Evolutionary conservation across 2,329 filamentous ascomycete species (phyloP).

Genomic region (Penicillium concentricum): DNA sequence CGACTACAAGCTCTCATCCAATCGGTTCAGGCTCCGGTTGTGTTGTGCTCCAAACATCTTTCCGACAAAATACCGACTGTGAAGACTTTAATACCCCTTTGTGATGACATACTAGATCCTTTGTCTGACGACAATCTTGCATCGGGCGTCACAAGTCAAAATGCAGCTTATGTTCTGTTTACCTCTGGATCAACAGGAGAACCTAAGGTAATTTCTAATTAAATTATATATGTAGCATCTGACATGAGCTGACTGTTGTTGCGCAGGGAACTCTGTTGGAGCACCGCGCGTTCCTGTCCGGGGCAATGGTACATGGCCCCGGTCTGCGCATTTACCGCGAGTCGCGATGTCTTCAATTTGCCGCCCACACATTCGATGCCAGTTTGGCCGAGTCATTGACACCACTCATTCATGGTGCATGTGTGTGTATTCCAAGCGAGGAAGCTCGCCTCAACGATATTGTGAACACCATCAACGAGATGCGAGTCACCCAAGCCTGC

Average conservation of each 20-base stretch:
- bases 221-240: neutral
- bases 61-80: slow-evolving; percentile 23
- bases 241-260: slow-evolving; percentile 12
- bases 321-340: slow-evolving; percentile 50
- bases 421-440: slow-evolving; percentile 58
- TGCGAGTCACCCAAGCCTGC: slow-evolving; percentile 55
- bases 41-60: slow-evolving; percentile 35
- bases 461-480: slow-evolving; percentile 50
- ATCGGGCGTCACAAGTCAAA: slow-evolving; percentile 29
- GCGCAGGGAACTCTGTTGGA: slow-evolving; percentile 61
- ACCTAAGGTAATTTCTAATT: slow-evolving; percentile 44
- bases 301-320: slow-evolving; percentile 53
- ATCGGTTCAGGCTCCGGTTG: slow-evolving; percentile 33
- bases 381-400: slow-evolving; percentile 55
- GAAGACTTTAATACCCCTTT: slow-evolving; percentile 31
- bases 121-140: slow-evolving; percentile 20
- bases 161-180: slow-evolving; percentile 58
- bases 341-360: slow-evolving; percentile 59
- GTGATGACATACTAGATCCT: slow-evolving; percentile 24
- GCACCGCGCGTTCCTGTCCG: slow-evolving; percentile 59
- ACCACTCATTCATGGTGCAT: slow-evolving; percentile 56
- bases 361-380: slow-evolving; percentile 57
- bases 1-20: slow-evolving; percentile 36
- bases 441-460: slow-evolving; percentile 52
- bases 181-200: slow-evolving; percentile 57